A percentile compares a stretch with the other conserved stretches of the same genome.
Evolutionary conservation across 805 yeast species (phyloP).

Genomic region (Yamadazyma endophytica): DNA sequence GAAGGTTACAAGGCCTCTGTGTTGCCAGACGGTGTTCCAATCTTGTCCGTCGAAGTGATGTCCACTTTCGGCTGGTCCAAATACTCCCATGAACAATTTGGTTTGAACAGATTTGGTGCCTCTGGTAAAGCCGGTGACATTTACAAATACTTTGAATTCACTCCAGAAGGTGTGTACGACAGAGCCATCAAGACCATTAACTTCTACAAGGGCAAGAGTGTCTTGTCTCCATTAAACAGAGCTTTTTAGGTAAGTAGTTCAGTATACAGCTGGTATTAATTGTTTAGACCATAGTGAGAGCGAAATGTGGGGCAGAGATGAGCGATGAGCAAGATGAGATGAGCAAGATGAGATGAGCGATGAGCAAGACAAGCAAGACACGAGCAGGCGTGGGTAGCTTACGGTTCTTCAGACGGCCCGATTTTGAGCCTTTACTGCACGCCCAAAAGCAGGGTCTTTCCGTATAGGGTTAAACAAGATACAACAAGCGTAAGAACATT

Average conservation of each 20-base stretch:
- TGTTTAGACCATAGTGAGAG: background rate
- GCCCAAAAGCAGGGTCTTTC: no score
- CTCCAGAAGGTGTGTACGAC: conserved; percentile 86
- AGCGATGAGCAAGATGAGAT: background rate
- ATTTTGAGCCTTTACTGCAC: no score
- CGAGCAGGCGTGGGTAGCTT: no score
- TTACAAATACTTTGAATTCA: conserved; percentile 83
- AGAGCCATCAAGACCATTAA: conserved; percentile 77
- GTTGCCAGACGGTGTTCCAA: conserved; percentile 92
- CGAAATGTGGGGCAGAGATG: background rate
- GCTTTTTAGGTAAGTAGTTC: conserved; percentile 53
- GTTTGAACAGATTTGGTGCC: conserved; percentile 94
- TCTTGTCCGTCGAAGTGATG: conserved; percentile 90
- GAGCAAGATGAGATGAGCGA: background rate
- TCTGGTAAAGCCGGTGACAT: conserved; percentile 86
- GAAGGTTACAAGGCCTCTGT: conserved; percentile 77
- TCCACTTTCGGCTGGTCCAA: conserved; percentile 89
- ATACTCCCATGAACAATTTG: conserved; percentile 95
- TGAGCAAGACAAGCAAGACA: background rate
- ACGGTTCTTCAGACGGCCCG: no score
- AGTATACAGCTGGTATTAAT: background rate
- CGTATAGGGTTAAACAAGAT: no score
- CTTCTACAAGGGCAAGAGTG: conserved; percentile 57
- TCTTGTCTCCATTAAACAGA: conserved; percentile 71
- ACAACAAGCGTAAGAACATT: no score